Percentiles rank a stretch among this genome's conserved stretches.
Conservation (phyloP, 331 rosid species). For the Cydonia oblonga region DNA sequence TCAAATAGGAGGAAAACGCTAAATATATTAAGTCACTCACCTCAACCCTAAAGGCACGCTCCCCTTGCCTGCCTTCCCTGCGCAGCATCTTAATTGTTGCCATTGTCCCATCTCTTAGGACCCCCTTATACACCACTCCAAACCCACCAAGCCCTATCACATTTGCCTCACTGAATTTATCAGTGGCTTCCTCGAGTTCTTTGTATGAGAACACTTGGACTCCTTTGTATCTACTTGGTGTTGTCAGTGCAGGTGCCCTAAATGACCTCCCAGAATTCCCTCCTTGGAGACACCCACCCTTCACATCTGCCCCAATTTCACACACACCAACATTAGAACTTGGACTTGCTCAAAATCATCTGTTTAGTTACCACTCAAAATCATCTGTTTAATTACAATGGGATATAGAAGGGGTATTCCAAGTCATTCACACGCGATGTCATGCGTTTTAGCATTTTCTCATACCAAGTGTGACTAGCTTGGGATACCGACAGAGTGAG, state of each 20-base stretch:
- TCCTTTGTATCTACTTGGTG: slow-evolving; percentile 35
- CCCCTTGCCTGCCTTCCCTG: slow-evolving; percentile 73
- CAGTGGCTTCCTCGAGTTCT: slow-evolving; percentile 73
- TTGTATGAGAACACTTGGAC: slow-evolving; percentile 83
- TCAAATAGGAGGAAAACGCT: slow-evolving; percentile 17
- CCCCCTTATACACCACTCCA: slow-evolving; percentile 68
- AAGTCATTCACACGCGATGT: neutral
- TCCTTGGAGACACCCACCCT: slow-evolving; percentile 68
- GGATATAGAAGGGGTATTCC: too few relatives aligned
- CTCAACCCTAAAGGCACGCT: slow-evolving; percentile 95
- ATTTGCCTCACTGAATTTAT: slow-evolving; percentile 51
- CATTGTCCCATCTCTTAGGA: slow-evolving; percentile 64
- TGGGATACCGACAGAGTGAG: neutral
- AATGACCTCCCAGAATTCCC: slow-evolving; percentile 37
- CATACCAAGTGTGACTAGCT: neutral
- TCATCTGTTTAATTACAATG: too few relatives aligned
- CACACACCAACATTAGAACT: neutral
- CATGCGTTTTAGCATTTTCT: too few relatives aligned
- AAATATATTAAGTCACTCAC: slow-evolving; percentile 46
- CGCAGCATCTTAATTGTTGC: slow-evolving; percentile 67
- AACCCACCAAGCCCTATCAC: slow-evolving; percentile 52
- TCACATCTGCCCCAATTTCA: slow-evolving; percentile 47
- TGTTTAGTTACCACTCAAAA: too few relatives aligned
- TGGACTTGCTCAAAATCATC: neutral
- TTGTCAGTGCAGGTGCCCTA: neutral